Base-by-base conservation (phyloP, 1,139 yeast species). In the Scheffersomyces cryptocercus region DNA sequence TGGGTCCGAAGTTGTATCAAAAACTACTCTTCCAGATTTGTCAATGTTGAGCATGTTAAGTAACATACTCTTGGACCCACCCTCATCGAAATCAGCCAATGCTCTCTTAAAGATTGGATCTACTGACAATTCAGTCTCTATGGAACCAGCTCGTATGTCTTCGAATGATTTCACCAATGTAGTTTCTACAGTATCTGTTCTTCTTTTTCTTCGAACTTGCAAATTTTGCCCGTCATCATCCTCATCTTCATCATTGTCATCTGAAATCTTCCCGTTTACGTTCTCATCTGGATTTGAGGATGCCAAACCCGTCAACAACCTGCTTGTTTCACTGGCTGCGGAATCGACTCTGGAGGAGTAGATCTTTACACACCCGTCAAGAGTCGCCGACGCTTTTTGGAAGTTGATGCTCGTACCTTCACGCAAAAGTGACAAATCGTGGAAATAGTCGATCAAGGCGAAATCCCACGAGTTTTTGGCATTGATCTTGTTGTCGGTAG, bases 281-380 rank as follows among this genome's bases (percentile, higher is more conserved):
- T 20, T 20, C 26, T 20, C 8, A 5, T 20, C 26, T 6, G 26
- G 26, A 20, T 20, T 20, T 14, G 29, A 28, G 12, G 26, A 28
- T 26, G 53, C 37, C 33, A 82, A 66, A 4, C 96, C 96, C 58
- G 90, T 86, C 34, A 89, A 66, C 44, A 90, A 68, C 54, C 83
- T 81, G 4, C 95, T 95, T 0, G 96, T 88, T 55, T 90, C 97
- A 2, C 85, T 83, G 2, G 90, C 95, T 0, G 88, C 95, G 0
- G 95, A 85, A 54, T 89, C 97, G 11, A 90, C 89, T 54, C 97
- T 77, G 15, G 88, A 82, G 1, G 89, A 79, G 44, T 70, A 70
- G 40, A 69, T 71, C 53, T 70, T 68, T 5, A 70, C 73, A 55
- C 75, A 73, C 6, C 75, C 73, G 48, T 67, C 73, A 34, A 64